phyloP scores from a whole-genome alignment of 495 filamentous ascomycete genomes.

The Halenospora varia region DNA sequence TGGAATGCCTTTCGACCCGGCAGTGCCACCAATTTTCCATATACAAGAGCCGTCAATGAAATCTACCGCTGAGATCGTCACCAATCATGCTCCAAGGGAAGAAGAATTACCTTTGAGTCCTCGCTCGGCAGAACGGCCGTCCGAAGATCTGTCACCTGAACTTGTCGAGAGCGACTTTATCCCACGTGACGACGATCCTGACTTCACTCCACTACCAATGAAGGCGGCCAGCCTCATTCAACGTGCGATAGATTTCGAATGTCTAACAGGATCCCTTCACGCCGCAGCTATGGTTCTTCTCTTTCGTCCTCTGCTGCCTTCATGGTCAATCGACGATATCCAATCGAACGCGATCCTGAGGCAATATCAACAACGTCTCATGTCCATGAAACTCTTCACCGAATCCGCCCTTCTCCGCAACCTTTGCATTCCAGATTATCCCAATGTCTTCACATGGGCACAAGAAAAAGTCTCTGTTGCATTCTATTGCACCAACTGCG shows the following conservation, averaged over 20 bases:
- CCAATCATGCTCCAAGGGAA: neutral
- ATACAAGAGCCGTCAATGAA: constrained; percentile 18
- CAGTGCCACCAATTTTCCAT: constrained; percentile 13
- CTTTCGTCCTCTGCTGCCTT: constrained; percentile 44
- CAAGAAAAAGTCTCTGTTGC: constrained; percentile 40
- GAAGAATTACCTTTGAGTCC: neutral
- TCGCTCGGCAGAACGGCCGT: neutral
- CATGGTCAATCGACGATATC: constrained; percentile 41
- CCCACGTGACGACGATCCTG: constrained; percentile 42
- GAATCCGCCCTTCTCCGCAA: constrained; percentile 69
- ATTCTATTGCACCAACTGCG: constrained; percentile 47
- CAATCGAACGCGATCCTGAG: constrained; percentile 53
- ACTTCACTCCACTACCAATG: constrained; percentile 35
- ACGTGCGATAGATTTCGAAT: constrained; percentile 43
- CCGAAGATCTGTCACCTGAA: constrained; percentile 23
- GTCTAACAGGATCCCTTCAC: constrained; percentile 39
- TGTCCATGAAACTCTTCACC: constrained; percentile 58
- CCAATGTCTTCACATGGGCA: constrained; percentile 55
- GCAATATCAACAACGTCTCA: constrained; percentile 61
- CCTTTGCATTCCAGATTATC: constrained; percentile 51
- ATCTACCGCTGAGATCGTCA: neutral
- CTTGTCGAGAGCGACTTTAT: constrained; percentile 48
- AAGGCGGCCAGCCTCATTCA: constrained; percentile 45
- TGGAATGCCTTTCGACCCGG: neutral
- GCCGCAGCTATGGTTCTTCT: constrained; percentile 48